Base-by-base conservation (phyloP, 164 flowering plant genomes). In the Euptelea pleiosperma region DNA sequence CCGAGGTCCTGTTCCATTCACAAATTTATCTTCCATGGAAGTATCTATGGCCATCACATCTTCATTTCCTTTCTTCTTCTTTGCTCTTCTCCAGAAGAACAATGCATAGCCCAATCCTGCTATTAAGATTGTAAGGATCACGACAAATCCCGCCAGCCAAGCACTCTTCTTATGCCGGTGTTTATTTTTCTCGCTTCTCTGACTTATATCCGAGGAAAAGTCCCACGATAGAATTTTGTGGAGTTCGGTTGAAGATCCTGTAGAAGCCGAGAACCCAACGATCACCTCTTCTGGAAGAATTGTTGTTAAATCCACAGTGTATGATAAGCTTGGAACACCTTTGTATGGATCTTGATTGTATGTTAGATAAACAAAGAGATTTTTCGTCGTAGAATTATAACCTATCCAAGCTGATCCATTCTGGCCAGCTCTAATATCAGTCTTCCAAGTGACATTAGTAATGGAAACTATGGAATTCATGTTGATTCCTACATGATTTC, bases 401-500 rank as follows among this genome's bases (percentile, higher is more conserved):
- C 54, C 51, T 14, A 80, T 55, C 73, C 61, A 58, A 52, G 70
- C 79, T 2, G 65, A 57, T 0, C 50, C 60, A 11, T 0, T 52
- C 0, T 9, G 14, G 1, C 76, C 80, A 4, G 21, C 45, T 9
- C 3, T 48, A 0, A 67, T 67, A 37, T 25, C 44, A 41, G 48
- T 60, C 1, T 3, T 10, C 81, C 79, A 77, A 35, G 62, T 28
- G 12, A 16, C 24, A 30, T 36, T 59, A 0, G 46, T 36, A 6
- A 40, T 49, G 0, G 83, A 79, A 7, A 29, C 51, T 29, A 73
- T 52, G 6, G 76, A 63, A 28, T 75, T 69, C 18, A 79, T 16
- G 44, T 80, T 43, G 39, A 82, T 72, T 37, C 84, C 81, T 0
- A 80, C 69, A 41, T 82, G 87, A 7, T 67, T 67, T 2, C 29